Conservation (phyloP, 306 rosid species). For the Coriaria nepalensis region DNA sequence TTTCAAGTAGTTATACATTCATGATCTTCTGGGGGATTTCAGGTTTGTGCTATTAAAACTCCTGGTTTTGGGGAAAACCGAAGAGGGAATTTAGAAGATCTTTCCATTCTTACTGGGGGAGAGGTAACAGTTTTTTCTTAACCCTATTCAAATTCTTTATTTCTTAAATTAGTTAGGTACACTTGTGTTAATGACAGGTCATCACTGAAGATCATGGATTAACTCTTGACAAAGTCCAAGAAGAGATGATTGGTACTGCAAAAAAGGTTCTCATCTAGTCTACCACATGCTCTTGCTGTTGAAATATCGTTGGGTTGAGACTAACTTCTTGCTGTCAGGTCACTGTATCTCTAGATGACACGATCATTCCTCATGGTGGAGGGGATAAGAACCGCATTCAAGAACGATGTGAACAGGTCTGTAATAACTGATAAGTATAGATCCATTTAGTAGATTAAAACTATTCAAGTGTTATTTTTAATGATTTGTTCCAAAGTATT, state of each 20-base stretch:
- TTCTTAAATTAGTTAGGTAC: slow-evolving; percentile 1
- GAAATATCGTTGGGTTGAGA: slow-evolving; percentile 1
- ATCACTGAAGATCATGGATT: slow-evolving; percentile 66
- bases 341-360: slow-evolving; percentile 71
- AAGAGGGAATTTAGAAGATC: slow-evolving; percentile 76
- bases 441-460: no score
- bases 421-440: slow-evolving; percentile 3
- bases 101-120: slow-evolving; percentile 77
- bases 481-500: no score
- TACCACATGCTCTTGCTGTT: background rate
- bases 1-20: no score
- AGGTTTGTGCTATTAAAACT: slow-evolving; percentile 98
- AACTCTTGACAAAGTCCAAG: slow-evolving; percentile 67
- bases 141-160: background rate
- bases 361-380: slow-evolving; percentile 79
- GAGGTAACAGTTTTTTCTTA: slow-evolving; percentile 45
- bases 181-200: slow-evolving; percentile 30
- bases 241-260: slow-evolving; percentile 76
- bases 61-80: slow-evolving; percentile 96
- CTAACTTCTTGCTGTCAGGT: slow-evolving; percentile 38
- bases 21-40: slow-evolving; percentile 2
- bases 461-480: no score
- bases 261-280: slow-evolving; percentile 46
- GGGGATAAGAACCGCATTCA: slow-evolving; percentile 87
- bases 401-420: slow-evolving; percentile 87